Evolutionary conservation across 352 stramenopile species (phyloP), one percentile per base, ranked within the genome.

Genomic region (Paralagenidium karlingii): DNA sequence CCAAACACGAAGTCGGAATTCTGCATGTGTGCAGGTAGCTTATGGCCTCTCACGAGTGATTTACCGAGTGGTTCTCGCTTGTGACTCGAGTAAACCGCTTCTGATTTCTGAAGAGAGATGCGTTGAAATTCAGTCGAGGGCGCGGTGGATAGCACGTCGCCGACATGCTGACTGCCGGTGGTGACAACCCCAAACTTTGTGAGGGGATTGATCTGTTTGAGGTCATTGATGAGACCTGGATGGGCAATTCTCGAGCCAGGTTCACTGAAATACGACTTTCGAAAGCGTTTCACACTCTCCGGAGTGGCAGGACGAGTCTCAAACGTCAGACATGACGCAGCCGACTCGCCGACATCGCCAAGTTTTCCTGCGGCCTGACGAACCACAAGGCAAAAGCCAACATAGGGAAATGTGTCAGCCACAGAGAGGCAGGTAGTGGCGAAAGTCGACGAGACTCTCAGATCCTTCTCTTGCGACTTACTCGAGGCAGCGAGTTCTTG

Each of bases 201-300:
- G 33, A 59, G 45, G 19, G 66, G 67, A 22, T 84, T 57, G 34
- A 81, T 58, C 16, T 43, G 41, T 47, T 84, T 82, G 38, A 84
- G 55, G 49, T 89, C 76, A 33, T 88, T 77, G 45, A 89, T 68
- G 18, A 89, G 55, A 10, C 79, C 79, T 9, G 65, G 68, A 41
- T 92, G 79, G 2, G 69, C 70, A 43, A 92, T 80, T 21, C 70
- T 65, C 22, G 69, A 45, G 16, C 74, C 76, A 0, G 79, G 71
- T 41, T 87, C 76, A 27, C 59, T 59, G 36, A 90, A 88, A 53
- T 88, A 89, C 38, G 76, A 90, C 55, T 86, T 86, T 44, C 76
- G 73, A 54, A 63, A 90, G 21, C 69, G 77, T 8, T 68, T 53
- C 45, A 87, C 58, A 12, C 84, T 57, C 28, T 89, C 74, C 0